These are phyloP conservation scores for Nadsonia commutata DNA, from an alignment of 1,139 yeast species.

Conservation along the genomic window DNA sequence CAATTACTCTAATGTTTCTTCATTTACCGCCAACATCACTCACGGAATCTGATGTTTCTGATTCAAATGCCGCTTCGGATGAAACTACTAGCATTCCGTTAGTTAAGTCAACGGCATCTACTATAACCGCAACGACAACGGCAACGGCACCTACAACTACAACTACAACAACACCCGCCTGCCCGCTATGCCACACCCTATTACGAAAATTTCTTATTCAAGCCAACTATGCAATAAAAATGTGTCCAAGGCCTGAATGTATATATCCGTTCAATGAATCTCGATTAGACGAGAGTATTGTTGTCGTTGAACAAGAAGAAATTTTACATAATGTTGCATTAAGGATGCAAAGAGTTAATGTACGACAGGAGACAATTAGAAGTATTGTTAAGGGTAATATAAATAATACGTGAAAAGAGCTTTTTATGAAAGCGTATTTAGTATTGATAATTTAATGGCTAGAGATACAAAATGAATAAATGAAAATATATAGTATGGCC, in stretches of 20 bases:
- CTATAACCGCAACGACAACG: no score
- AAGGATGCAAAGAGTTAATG: constrained; percentile 12
- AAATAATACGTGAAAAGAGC: no score
- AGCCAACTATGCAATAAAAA: constrained; percentile 22
- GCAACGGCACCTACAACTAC: neutral
- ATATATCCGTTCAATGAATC: constrained; percentile 23
- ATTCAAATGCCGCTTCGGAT: neutral
- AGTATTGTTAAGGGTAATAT: neutral
- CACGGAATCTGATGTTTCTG: neutral
- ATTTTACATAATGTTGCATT: constrained; percentile 11
- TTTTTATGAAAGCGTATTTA: no score
- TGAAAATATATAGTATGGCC: no score
- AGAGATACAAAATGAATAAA: no score
- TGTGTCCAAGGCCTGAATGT: constrained; percentile 17
- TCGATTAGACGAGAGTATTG: constrained; percentile 5
- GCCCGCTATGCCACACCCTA: constrained; percentile 20
- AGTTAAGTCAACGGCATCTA: no score
- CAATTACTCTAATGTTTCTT: neutral
- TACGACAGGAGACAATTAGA: constrained; percentile 6
- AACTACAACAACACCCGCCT: constrained; percentile 5
- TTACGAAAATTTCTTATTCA: constrained; percentile 22
- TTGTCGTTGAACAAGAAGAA: constrained; percentile 10
- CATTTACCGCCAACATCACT: neutral
- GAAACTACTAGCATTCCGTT: neutral
- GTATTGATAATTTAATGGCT: no score